phyloP scores from a whole-genome alignment of 2,329 filamentous ascomycete genomes.

The Aspergillus japonicus region DNA sequence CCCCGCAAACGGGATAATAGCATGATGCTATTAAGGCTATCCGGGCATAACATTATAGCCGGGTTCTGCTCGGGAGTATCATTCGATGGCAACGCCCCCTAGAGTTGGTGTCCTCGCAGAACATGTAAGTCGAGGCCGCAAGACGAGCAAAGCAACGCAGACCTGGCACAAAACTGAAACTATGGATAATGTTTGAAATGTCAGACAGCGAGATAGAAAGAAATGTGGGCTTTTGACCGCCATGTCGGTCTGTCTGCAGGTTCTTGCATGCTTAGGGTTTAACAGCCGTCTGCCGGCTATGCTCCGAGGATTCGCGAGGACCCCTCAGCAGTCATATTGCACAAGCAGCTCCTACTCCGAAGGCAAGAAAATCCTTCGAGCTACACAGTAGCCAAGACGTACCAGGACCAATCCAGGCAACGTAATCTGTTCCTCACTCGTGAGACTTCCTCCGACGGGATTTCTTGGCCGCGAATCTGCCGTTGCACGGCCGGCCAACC shows the following conservation, averaged over 20 bases:
- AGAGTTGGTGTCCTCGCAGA: background rate
- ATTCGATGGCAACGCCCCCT: background rate
- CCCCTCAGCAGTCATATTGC: no score
- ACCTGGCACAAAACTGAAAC: background rate
- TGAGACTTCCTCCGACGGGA: no score
- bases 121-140: background rate
- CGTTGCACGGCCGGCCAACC: background rate
- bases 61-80: background rate
- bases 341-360: no score
- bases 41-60: background rate
- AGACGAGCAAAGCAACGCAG: background rate
- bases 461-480: background rate
- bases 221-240: constrained; percentile 1
- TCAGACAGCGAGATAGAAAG: no score
- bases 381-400: no score
- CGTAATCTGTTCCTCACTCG: no score
- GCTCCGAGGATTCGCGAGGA: background rate
- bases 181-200: no score
- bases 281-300: background rate
- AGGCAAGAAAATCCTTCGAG: no score
- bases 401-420: no score
- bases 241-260: constrained; percentile 1
- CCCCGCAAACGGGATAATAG: background rate
- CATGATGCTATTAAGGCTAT: background rate
- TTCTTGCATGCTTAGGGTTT: background rate